phyloP scores from a whole-genome alignment of 2,329 filamentous ascomycete species.

The Ophiostoma ips region DNA sequence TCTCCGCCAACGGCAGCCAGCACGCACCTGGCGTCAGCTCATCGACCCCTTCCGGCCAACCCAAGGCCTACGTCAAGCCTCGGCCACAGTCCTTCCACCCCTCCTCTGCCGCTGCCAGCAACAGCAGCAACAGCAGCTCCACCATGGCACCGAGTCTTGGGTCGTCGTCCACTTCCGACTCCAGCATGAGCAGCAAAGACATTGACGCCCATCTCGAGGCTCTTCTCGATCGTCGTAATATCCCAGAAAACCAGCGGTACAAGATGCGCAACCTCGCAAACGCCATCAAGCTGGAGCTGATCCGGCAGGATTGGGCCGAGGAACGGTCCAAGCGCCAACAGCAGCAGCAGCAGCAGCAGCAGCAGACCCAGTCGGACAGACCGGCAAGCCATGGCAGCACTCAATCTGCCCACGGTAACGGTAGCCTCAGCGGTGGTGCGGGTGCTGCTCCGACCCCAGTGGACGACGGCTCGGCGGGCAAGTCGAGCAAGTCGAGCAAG shows the following conservation, averaged over 20 bases:
- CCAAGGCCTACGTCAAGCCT: slow-evolving; percentile 22
- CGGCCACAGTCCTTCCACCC: slow-evolving; percentile 39
- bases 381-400: slow-evolving; percentile 28
- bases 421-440: too few relatives aligned
- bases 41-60: background rate
- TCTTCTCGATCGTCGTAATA: slow-evolving; percentile 72
- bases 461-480: slow-evolving; percentile 20
- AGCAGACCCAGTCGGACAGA: background rate
- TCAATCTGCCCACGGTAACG: slow-evolving; percentile 22
- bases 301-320: slow-evolving; percentile 73
- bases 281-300: slow-evolving; percentile 90
- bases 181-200: slow-evolving; percentile 36
- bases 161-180: slow-evolving; percentile 32
- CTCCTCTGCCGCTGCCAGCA: slow-evolving; percentile 25
- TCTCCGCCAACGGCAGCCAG: too few relatives aligned
- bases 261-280: slow-evolving; percentile 86
- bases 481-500: slow-evolving; percentile 30
- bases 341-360: slow-evolving; percentile 3
- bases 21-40: slow-evolving; percentile 4
- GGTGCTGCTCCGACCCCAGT: background rate
- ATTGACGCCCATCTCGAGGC: slow-evolving; percentile 46
- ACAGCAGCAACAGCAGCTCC: slow-evolving; percentile 16
- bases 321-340: slow-evolving; percentile 33
- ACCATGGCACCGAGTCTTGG: slow-evolving; percentile 6
- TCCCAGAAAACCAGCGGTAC: slow-evolving; percentile 83